Percentiles rank a stretch among this genome's conserved stretches.
These are phyloP conservation scores for Pelagomonas calceolata DNA, from an alignment of 108 stramenopile genomes.

Conservation along the genomic window DNA sequence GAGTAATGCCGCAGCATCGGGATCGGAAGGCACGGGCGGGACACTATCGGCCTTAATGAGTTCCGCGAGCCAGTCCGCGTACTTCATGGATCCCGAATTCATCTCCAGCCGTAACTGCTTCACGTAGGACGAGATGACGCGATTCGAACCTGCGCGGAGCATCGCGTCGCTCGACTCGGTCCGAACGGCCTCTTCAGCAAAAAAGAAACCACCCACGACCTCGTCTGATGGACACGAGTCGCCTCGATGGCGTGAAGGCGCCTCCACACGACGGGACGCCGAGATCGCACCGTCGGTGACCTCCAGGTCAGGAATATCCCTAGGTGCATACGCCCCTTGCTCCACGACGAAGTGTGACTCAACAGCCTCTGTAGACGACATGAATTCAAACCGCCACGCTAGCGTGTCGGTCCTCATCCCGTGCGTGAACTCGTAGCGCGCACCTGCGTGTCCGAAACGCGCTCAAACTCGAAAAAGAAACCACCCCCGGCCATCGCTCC, in stretches of 20 bases:
- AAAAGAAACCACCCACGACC: too few species aligned
- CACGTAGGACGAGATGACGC: constrained; percentile 23
- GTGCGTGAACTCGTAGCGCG: constrained; percentile 20
- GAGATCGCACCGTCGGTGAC: constrained; percentile 2
- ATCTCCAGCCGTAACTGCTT: constrained; percentile 21
- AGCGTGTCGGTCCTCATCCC: constrained; percentile 11
- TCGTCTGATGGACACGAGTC: too few species aligned
- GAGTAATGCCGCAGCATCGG: too few species aligned
- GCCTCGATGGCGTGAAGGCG: too few species aligned
- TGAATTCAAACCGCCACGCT: constrained; percentile 24
- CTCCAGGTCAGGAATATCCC: constrained; percentile 20
- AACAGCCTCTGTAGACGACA: constrained; percentile 9
- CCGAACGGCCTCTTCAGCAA: too few species aligned
- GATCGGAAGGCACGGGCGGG: not conserved
- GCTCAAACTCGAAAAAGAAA: too few species aligned
- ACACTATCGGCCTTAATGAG: constrained; percentile 23
- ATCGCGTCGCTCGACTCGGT: too few species aligned
- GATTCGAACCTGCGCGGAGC: too few species aligned
- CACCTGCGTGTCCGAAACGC: too few species aligned
- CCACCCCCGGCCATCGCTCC: not conserved
- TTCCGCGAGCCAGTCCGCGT: constrained; percentile 20
- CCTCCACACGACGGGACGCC: too few species aligned
- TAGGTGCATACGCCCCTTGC: constrained; percentile 14
- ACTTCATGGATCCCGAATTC: constrained; percentile 5
- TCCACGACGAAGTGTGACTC: constrained; percentile 27